A percentile compares a stretch with the other conserved stretches of the same genome.
Conservation (phyloP, 2,329 filamentous ascomycete species). For the Taxawa tesnikishii region DNA sequence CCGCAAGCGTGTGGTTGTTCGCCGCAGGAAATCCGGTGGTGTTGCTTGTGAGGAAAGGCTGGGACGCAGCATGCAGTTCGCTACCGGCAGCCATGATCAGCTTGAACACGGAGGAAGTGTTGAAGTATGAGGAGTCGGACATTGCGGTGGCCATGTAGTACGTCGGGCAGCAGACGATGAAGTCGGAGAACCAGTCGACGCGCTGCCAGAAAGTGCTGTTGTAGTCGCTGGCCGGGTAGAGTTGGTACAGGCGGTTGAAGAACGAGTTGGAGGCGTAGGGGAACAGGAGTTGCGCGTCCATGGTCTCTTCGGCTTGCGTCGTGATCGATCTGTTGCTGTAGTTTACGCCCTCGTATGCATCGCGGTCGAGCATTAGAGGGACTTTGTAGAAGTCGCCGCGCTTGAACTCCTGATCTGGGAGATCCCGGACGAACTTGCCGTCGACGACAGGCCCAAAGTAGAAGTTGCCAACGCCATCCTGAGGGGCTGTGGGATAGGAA, state of each 20-base stretch:
- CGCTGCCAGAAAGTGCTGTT: conserved; percentile 18
- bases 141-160: conserved; percentile 23
- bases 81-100: no score
- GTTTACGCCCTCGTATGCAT: conserved; percentile 21
- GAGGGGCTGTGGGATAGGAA: no score
- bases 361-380: conserved; percentile 14
- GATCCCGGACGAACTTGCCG: conserved; percentile 18
- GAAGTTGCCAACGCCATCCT: no score
- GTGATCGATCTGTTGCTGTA: conserved; percentile 14
- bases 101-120: no score
- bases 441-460: conserved; percentile 21
- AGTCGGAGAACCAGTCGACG: conserved; percentile 22
- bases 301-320: conserved; percentile 11
- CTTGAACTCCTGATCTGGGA: conserved; percentile 12
- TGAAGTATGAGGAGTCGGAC: no score
- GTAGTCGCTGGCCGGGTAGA: conserved; percentile 15
- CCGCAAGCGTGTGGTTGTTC: no score
- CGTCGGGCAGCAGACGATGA: conserved; percentile 24
- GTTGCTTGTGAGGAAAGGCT: no score
- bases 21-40: no score
- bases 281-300: conserved; percentile 10
- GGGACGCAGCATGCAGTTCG: no score
- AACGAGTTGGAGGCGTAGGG: conserved; percentile 17
- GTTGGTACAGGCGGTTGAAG: conserved; percentile 22
- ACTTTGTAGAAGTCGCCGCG: conserved; percentile 13